Evolutionary conservation across 768 basidiomycete genomes (phyloP).

Genomic region (Lentinula aciculospora): DNA sequence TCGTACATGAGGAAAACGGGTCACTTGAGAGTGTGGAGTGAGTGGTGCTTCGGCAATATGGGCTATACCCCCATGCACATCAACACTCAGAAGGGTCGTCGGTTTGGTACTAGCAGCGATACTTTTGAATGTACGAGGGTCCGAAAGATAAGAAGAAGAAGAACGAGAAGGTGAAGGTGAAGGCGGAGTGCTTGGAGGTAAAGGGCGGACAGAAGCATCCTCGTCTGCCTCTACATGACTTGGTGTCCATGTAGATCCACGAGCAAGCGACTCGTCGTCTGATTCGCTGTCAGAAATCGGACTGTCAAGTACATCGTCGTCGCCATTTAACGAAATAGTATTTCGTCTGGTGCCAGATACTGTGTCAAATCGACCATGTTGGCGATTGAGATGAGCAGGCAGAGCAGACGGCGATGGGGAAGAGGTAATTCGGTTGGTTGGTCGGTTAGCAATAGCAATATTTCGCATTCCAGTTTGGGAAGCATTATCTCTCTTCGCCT

Average conservation of each 20-base stretch:
- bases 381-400: conserved; percentile 16
- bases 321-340: conserved; percentile 62
- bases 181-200: conserved; percentile 84
- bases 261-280: conserved; percentile 48
- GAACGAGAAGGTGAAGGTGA: conserved; percentile 84
- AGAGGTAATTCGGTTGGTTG: conserved; percentile 35
- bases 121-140: conserved; percentile 76
- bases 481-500: conserved; percentile 16
- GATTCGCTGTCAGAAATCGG: conserved; percentile 39
- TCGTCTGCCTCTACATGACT: conserved; percentile 85
- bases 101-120: conserved; percentile 90
- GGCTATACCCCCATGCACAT: conserved; percentile 76
- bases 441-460: conserved; percentile 24
- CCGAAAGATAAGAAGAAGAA: conserved; percentile 78
- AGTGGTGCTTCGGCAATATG: conserved; percentile 85
- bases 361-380: conserved; percentile 27
- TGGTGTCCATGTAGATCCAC: conserved; percentile 78
- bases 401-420: conserved; percentile 34
- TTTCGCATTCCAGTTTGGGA: conserved; percentile 21
- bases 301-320: conserved; percentile 38
- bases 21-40: conserved; percentile 47
- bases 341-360: conserved; percentile 34
- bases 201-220: conserved; percentile 85
- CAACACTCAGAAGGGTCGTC: conserved; percentile 89
- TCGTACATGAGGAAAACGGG: conserved; percentile 57